A percentile compares a stretch with the other conserved stretches of the same genome.
Conservation (phyloP, 140 eudicot genomes). For the Bidens hawaiensis region DNA sequence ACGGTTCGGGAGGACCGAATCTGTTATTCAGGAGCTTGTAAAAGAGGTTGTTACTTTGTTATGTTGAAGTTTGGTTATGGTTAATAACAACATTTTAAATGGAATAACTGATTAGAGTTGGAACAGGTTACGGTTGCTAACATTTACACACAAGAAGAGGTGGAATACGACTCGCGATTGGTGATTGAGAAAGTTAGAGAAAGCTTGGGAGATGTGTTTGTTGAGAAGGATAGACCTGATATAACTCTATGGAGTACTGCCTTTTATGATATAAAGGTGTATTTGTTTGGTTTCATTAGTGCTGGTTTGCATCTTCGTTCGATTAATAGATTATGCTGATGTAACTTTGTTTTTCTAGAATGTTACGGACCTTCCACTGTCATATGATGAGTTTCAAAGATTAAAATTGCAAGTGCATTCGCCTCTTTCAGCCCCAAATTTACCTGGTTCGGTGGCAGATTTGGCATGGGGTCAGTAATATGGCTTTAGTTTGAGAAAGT, state of each 20-base stretch:
- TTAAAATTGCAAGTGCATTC: slow-evolving; percentile 36
- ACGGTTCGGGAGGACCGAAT: slow-evolving; percentile 73
- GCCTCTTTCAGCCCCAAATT: slow-evolving; percentile 44
- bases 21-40: slow-evolving; percentile 55
- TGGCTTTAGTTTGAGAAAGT: not conserved
- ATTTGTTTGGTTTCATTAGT: slow-evolving; percentile 1
- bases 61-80: slow-evolving; percentile 27
- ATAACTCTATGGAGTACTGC: slow-evolving; percentile 54
- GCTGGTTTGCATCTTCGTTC: not conserved
- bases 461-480: slow-evolving; percentile 66
- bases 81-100: not conserved
- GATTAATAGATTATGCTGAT: slow-evolving; percentile 2
- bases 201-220: slow-evolving; percentile 24
- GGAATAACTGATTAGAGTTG: slow-evolving; percentile 36
- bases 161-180: slow-evolving; percentile 59
- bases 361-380: slow-evolving; percentile 50
- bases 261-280: slow-evolving; percentile 69
- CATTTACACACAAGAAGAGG: slow-evolving; percentile 75
- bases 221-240: slow-evolving; percentile 35
- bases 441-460: slow-evolving; percentile 37
- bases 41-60: slow-evolving; percentile 92
- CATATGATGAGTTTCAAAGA: slow-evolving; percentile 54
- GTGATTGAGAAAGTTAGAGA: slow-evolving; percentile 54
- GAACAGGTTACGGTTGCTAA: slow-evolving; percentile 75
- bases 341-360: slow-evolving; percentile 30